phyloP scores from a whole-genome alignment of 176 grass and related monocot species.

The Phyllostachys edulis region DNA sequence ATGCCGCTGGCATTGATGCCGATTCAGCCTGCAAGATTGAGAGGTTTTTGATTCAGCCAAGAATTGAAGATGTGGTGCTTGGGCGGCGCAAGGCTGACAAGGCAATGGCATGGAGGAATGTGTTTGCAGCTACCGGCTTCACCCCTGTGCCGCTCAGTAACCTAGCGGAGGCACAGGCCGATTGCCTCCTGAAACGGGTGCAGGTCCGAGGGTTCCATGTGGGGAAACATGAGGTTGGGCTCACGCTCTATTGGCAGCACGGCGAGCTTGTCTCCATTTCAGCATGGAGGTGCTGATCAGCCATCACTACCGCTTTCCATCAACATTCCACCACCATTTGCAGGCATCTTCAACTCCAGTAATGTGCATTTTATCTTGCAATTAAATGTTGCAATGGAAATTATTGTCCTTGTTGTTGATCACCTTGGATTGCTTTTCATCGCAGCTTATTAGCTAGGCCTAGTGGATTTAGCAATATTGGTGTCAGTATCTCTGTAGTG shows the following conservation, averaged over 20 bases:
- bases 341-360: constrained; percentile 45
- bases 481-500: constrained; percentile 35
- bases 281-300: constrained; percentile 73
- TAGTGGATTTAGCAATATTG: constrained; percentile 43
- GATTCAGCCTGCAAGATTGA: constrained; percentile 71
- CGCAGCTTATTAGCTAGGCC: constrained; percentile 48
- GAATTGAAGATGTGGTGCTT: constrained; percentile 58
- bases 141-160: constrained; percentile 60
- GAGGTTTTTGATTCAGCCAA: constrained; percentile 73
- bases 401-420: constrained; percentile 40
- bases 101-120: constrained; percentile 57
- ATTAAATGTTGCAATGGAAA: constrained; percentile 41
- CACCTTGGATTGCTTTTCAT: constrained; percentile 11
- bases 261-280: constrained; percentile 73
- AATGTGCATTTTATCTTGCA: constrained; percentile 51
- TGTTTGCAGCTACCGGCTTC: constrained; percentile 67
- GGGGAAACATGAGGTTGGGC: constrained; percentile 58
- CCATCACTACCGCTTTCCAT: background rate
- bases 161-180: constrained; percentile 68
- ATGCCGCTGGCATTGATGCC: constrained; percentile 59
- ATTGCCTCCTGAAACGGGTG: constrained; percentile 78
- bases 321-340: background rate
- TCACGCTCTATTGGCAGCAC: constrained; percentile 70
- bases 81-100: constrained; percentile 52
- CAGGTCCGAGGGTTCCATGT: constrained; percentile 85